A percentile compares a stretch with the other conserved stretches of the same genome.
Conservation (phyloP, 352 stramenopile species). For the Aphanomyces astaci region DNA sequence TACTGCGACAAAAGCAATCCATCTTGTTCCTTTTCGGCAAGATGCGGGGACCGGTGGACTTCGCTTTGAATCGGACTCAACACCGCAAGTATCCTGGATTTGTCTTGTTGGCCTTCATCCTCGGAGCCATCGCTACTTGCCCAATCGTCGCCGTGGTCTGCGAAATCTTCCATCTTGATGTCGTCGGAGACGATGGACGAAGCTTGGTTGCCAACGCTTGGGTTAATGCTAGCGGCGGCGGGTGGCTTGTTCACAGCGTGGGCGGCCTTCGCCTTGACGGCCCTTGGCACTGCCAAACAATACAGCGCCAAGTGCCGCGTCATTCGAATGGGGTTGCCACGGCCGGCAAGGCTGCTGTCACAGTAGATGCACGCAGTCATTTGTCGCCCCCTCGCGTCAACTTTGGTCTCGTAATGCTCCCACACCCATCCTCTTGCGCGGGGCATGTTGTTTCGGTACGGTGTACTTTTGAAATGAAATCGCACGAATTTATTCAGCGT, state of each 20-base stretch:
- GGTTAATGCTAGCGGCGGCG: background rate
- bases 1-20: background rate
- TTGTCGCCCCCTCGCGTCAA: background rate
- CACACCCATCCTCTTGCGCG: slow-evolving; percentile 1
- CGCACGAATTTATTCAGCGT: too few relatives aligned
- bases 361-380: background rate
- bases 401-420: background rate
- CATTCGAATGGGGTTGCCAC: slow-evolving; percentile 2
- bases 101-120: too few relatives aligned
- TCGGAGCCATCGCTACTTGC: too few relatives aligned
- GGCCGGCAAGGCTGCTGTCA: background rate
- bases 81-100: too few relatives aligned
- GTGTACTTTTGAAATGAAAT: background rate
- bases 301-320: background rate
- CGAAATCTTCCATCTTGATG: background rate
- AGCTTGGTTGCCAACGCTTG: background rate
- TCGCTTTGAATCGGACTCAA: too few relatives aligned
- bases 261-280: background rate
- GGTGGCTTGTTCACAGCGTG: background rate
- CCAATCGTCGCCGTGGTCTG: too few relatives aligned
- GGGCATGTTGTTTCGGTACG: background rate
- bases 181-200: background rate
- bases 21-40: background rate
- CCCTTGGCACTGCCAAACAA: background rate
- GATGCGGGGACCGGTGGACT: background rate